A percentile compares a stretch with the other conserved stretches of the same genome.
These are phyloP conservation scores for Macrolepiota albuminosa DNA, from an alignment of 768 basidiomycete species.

Conservation along the genomic window DNA sequence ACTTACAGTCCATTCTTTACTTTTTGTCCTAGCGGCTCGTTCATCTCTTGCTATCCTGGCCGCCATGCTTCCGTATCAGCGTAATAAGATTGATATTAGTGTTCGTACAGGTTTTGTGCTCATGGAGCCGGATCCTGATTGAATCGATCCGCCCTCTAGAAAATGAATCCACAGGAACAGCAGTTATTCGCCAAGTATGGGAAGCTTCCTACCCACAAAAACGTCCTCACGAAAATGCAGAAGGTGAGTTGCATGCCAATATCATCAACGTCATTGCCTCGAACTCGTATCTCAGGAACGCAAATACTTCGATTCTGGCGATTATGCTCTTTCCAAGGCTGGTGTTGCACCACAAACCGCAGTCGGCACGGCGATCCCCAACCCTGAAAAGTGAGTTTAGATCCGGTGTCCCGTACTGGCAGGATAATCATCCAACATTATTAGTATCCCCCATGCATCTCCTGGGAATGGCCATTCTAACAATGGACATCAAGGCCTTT, in stretches of 20 bases:
- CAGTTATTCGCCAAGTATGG: conserved; percentile 94
- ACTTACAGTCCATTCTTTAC: conserved; percentile 11
- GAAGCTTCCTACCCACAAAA: conserved; percentile 92
- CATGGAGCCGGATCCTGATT: conserved; percentile 14
- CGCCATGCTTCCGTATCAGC: conserved; percentile 69
- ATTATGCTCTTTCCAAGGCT: conserved; percentile 96
- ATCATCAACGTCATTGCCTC: conserved; percentile 11
- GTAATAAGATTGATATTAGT: conserved; percentile 93
- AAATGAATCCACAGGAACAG: conserved; percentile 84
- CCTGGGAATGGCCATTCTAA: conserved; percentile 41
- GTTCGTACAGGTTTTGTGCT: conserved; percentile 40
- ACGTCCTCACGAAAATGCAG: conserved; percentile 89
- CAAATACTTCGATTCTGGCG: conserved; percentile 99
- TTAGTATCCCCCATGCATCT: conserved; percentile 89
- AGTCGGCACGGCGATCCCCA: conserved; percentile 97
- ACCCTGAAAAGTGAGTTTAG: conserved; percentile 82
- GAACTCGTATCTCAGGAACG: conserved; percentile 62
- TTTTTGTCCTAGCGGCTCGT: conserved; percentile 20
- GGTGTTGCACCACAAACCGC: conserved; percentile 82
- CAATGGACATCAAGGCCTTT: conserved; percentile 52
- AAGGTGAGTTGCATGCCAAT: conserved; percentile 51
- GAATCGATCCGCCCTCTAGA: conserved; percentile 39
- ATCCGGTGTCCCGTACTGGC: conserved; percentile 3
- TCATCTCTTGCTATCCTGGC: conserved; percentile 21
- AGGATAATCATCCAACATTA: conserved; percentile 13